These are phyloP conservation scores for Diplogelasinospora grovesii DNA, from an alignment of 495 filamentous ascomycete species.

Conservation along the genomic window DNA sequence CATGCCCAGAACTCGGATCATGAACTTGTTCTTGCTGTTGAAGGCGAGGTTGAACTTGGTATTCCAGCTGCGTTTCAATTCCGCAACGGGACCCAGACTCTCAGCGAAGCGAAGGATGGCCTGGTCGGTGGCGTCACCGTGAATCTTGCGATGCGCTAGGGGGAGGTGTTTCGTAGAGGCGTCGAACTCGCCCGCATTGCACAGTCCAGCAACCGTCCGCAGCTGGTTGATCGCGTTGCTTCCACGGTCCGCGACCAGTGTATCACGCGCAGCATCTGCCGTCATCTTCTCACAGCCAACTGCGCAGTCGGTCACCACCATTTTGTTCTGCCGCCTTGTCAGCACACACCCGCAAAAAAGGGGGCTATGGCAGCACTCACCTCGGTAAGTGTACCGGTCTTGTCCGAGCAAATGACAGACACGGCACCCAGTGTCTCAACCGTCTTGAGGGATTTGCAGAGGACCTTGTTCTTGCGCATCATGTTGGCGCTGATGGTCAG, in stretches of 20 bases:
- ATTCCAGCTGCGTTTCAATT: constrained; percentile 45
- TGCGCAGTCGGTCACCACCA: constrained; percentile 51
- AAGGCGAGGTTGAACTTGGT: constrained; percentile 62
- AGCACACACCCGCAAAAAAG: background rate
- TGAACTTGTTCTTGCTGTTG: constrained; percentile 76
- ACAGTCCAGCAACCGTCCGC: constrained; percentile 48
- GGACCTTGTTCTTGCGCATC: constrained; percentile 57
- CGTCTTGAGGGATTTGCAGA: constrained; percentile 60
- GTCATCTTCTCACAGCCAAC: constrained; percentile 36
- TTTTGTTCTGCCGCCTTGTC: constrained; percentile 42
- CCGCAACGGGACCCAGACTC: constrained; percentile 42
- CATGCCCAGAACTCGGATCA: constrained; percentile 45
- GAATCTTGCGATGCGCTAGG: constrained; percentile 49
- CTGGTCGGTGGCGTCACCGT: constrained; percentile 68
- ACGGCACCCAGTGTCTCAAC: constrained; percentile 66
- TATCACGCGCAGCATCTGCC: constrained; percentile 34
- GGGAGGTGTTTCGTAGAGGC: constrained; percentile 47
- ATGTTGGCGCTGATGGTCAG: constrained; percentile 51
- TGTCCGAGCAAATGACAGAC: constrained; percentile 61
- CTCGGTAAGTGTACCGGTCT: constrained; percentile 62
- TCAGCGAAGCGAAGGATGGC: constrained; percentile 64
- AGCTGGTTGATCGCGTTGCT: constrained; percentile 43
- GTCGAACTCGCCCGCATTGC: constrained; percentile 67
- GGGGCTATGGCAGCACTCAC: constrained; percentile 18
- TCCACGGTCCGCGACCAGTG: constrained; percentile 22